Evolutionary conservation across 306 rosid species (phyloP), one percentile per base, ranked within the genome.

Genomic region (Ammopiptanthus mongolicus): DNA sequence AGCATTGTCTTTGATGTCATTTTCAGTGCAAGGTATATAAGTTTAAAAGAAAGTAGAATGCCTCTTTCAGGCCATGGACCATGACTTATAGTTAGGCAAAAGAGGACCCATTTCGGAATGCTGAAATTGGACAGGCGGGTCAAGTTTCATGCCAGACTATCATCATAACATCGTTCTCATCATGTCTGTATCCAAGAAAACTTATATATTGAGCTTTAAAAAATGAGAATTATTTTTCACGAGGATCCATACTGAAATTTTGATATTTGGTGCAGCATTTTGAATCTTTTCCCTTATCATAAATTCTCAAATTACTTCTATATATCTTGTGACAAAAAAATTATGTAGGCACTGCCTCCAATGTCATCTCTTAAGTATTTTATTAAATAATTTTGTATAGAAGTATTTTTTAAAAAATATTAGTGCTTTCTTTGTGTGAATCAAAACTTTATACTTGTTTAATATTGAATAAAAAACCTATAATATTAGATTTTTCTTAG

Each of bases 1-100:
- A 74, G 68, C 56, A 64, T 77, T 61, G 81, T 77, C 81, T 77
- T 81, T 73, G 46, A 64, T 48, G 85, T 84, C 88, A 47, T 78
- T 78, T 65, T 84, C 85, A 52, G 44, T 69, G 70, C 64, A 63
- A 68, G 74, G 68, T 12, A 31, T 48, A 47, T 39, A 47, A 73
- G 75, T 78, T 55, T 69, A 8, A 68, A 71, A 22, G 48, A 7
- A 56, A 77, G 14, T 66, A 55, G 53, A 68, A 62, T 65, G 77
- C 8, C 37, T 34, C 46, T 72, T 80, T 83, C 53, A 55, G 21
- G 75, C 2, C 39, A 69, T 69, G 87, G 87, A 79, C 84, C 81
- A 75, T 46, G 75, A 48, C 31, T 80, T 81, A 48, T 74, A 55
- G 59, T 80, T 73, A 65, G 66, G 70, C 71, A 8, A 53, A 64